Evolutionary conservation across 2,329 filamentous ascomycete genomes (phyloP).

Genomic region (Kalaharituber pfeilii): DNA sequence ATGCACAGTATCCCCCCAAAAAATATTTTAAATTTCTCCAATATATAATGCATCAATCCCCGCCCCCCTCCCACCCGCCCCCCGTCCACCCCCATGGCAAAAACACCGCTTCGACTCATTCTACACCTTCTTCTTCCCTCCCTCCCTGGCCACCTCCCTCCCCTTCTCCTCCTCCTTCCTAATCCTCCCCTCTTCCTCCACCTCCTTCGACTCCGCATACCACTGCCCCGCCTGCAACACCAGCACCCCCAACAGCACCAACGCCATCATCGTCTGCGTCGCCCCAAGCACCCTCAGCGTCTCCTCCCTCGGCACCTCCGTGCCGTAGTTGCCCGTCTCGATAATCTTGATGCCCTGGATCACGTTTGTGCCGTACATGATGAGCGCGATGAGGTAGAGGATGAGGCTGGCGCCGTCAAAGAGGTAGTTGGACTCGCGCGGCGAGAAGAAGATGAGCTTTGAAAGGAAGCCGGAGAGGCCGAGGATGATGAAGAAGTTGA

Average conservation of each 20-base stretch:
- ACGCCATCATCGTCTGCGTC: slow-evolving; percentile 86
- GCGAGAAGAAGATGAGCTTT: slow-evolving; percentile 65
- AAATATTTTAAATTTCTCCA: no score
- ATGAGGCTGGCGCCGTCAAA: slow-evolving; percentile 64
- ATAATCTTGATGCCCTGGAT: slow-evolving; percentile 84
- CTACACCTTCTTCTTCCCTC: not conserved
- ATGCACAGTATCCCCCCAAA: no score
- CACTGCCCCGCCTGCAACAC: slow-evolving; percentile 92
- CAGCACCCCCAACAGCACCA: slow-evolving; percentile 79
- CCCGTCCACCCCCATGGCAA: no score
- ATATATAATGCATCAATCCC: no score
- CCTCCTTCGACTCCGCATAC: slow-evolving; percentile 93
- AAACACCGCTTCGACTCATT: no score
- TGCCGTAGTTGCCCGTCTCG: slow-evolving; percentile 39
- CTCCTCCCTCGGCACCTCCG: slow-evolving; percentile 60
- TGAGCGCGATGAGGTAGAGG: slow-evolving; percentile 67
- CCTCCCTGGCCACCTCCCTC: slow-evolving; percentile 5
- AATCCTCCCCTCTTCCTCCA: slow-evolving; percentile 54
- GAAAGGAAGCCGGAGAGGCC: slow-evolving; percentile 76
- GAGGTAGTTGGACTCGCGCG: slow-evolving; percentile 83
- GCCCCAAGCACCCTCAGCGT: slow-evolving; percentile 78
- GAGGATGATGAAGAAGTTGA: slow-evolving; percentile 80
- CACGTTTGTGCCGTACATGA: slow-evolving; percentile 91
- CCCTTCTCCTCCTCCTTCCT: slow-evolving; percentile 31
- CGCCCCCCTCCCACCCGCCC: no score